Percentiles rank a stretch among this genome's conserved stretches.
phyloP scores from a whole-genome alignment of 352 stramenopile species.

The Plasmopara viticola region DNA sequence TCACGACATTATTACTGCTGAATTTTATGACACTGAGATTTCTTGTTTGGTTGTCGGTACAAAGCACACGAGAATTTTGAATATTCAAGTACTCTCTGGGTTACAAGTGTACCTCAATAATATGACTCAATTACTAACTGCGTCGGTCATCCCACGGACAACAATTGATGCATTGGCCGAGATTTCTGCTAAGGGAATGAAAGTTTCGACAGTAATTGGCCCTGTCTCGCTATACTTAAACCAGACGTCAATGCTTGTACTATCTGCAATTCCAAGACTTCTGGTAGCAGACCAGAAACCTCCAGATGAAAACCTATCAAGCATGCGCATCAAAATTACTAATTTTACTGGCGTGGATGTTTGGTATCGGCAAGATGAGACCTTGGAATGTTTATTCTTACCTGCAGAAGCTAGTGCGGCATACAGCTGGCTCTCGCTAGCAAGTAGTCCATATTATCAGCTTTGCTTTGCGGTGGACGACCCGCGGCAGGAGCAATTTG shows the following conservation, averaged over 20 bases:
- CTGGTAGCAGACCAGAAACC: constrained; percentile 12
- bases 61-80: constrained; percentile 15
- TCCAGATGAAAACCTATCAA: constrained; percentile 29
- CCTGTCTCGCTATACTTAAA: constrained; percentile 54
- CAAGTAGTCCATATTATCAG: constrained; percentile 37
- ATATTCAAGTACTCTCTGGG: constrained; percentile 32
- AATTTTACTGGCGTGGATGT: constrained; percentile 40
- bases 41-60: constrained; percentile 25
- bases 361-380: constrained; percentile 65
- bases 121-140: constrained; percentile 60
- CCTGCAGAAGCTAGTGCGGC: constrained; percentile 19
- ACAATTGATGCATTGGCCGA: constrained; percentile 39
- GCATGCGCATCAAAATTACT: constrained; percentile 53
- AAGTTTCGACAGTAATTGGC: constrained; percentile 46
- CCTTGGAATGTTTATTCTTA: constrained; percentile 43
- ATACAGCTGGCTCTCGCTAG: constrained; percentile 72
- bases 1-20: constrained; percentile 54
- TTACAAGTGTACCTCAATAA: constrained; percentile 66
- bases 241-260: constrained; percentile 60
- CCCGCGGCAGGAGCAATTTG: not conserved
- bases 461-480: constrained; percentile 50
- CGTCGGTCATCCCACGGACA: constrained; percentile 54
- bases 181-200: constrained; percentile 21
- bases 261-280: constrained; percentile 51
- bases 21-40: constrained; percentile 39